Evolutionary conservation across 495 filamentous ascomycete species (phyloP).

Genomic region (Aspergillus cristatus): DNA sequence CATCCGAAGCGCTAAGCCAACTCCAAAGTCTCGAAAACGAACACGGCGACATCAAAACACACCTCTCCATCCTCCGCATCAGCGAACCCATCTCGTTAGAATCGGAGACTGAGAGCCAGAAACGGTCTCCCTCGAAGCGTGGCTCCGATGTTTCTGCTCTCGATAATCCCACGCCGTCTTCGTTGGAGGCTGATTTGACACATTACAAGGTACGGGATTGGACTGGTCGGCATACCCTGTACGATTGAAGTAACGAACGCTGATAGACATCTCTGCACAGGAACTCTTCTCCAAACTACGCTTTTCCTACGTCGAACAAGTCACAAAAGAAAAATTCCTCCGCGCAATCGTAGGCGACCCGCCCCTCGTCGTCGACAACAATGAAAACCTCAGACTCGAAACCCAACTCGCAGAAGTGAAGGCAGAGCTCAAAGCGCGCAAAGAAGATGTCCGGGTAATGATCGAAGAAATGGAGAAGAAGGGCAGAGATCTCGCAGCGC

Average conservation of each 20-base stretch:
- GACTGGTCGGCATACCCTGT: not conserved
- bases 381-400: constrained; percentile 79
- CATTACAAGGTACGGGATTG: constrained; percentile 60
- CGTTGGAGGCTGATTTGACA: constrained; percentile 72
- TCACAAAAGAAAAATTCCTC: constrained; percentile 90
- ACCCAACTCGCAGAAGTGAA: constrained; percentile 61
- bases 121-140: constrained; percentile 35
- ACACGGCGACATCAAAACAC: constrained; percentile 38
- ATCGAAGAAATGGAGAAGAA: constrained; percentile 61
- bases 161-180: constrained; percentile 62
- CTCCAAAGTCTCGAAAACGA: constrained; percentile 34
- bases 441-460: constrained; percentile 67
- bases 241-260: not conserved
- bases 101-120: constrained; percentile 23
- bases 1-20: constrained; percentile 24
- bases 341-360: constrained; percentile 91
- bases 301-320: constrained; percentile 74
- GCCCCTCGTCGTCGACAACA: constrained; percentile 68
- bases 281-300: constrained; percentile 94
- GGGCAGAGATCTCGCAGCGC: constrained; percentile 48
- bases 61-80: constrained; percentile 63
- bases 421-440: constrained; percentile 62
- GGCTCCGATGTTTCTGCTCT: constrained; percentile 65
- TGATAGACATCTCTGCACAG: constrained; percentile 16
- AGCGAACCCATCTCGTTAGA: constrained; percentile 59